phyloP scores from a whole-genome alignment of 257 asterid genomes.

The Lavandula angustifolia region DNA sequence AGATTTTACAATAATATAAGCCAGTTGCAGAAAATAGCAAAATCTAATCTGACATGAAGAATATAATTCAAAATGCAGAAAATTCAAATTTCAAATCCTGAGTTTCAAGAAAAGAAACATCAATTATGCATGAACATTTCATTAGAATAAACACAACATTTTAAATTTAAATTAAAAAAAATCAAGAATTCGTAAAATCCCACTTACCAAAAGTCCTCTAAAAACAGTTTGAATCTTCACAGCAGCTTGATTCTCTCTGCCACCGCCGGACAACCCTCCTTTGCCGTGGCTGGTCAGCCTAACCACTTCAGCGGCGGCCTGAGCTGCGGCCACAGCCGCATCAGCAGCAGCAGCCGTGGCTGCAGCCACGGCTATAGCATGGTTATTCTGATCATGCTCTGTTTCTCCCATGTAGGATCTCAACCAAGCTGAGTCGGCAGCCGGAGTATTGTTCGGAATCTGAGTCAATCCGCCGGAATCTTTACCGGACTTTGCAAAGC shows the following conservation, averaged over 20 bases:
- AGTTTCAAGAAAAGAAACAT: slow-evolving; percentile 25
- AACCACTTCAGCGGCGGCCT: slow-evolving; percentile 94
- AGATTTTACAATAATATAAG: not conserved
- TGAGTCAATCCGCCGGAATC: slow-evolving; percentile 39
- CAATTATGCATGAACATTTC: slow-evolving; percentile 17
- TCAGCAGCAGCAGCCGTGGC: slow-evolving; percentile 96
- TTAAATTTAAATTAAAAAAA: not conserved
- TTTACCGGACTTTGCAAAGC: slow-evolving; percentile 60
- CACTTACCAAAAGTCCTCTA: slow-evolving; percentile 81
- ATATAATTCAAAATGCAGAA: slow-evolving; percentile 19
- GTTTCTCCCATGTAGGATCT: slow-evolving; percentile 58
- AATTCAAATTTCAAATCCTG: slow-evolving; percentile 41
- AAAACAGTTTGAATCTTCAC: slow-evolving; percentile 74
- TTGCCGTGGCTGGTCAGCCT: slow-evolving; percentile 77
- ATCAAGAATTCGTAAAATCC: slow-evolving; percentile 11
- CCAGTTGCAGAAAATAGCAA: slow-evolving; percentile 5
- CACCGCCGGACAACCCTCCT: slow-evolving; percentile 46
- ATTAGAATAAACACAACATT: not conserved
- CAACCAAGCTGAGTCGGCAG: slow-evolving; percentile 51
- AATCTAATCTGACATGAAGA: not conserved
- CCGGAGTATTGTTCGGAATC: slow-evolving; percentile 43
- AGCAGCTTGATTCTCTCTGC: slow-evolving; percentile 66
- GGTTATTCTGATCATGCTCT: slow-evolving; percentile 71
- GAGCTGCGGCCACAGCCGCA: slow-evolving; percentile 95
- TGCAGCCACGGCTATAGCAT: slow-evolving; percentile 88